phyloP scores from a whole-genome alignment of 2,329 filamentous ascomycete species.

The Colletotrichum godetiae region DNA sequence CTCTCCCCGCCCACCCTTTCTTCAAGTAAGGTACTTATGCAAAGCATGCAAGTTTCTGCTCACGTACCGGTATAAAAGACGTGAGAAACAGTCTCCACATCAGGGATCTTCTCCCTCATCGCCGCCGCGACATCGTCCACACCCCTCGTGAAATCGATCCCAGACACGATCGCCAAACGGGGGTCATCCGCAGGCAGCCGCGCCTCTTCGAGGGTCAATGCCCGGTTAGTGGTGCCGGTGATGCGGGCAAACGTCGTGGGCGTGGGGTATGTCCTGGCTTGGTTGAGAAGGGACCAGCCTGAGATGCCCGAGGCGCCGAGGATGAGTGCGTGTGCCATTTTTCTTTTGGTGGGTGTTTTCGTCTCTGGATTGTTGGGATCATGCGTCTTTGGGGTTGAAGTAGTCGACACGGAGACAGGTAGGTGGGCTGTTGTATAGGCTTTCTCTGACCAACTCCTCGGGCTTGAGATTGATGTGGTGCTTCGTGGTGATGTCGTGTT shows the following conservation, averaged over 20 bases:
- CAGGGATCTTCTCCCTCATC: conserved; percentile 24
- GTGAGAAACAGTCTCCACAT: conserved; percentile 33
- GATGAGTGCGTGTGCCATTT: conserved; percentile 37
- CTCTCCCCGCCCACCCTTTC: no score
- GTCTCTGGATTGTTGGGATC: no score
- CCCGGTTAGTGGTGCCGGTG: conserved; percentile 36
- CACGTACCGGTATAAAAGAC: conserved; percentile 35
- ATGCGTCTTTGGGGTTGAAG: no score
- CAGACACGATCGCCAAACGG: conserved; percentile 28
- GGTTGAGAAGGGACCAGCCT: conserved; percentile 38
- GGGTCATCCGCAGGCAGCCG: conserved; percentile 16
- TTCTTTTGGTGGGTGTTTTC: no score
- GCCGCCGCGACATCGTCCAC: conserved; percentile 20
- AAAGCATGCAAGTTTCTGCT: no score
- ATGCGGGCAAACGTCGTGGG: conserved; percentile 33
- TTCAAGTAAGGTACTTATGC: no score
- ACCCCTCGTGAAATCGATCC: conserved; percentile 28
- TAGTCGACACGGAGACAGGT: no score
- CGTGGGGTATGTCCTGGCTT: conserved; percentile 28
- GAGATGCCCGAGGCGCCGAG: conserved; percentile 38
- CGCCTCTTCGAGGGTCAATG: conserved; percentile 17
- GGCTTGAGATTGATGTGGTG: no score
- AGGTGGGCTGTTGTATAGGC: no score
- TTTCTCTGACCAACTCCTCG: no score
- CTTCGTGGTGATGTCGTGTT: no score